Evolutionary conservation across 1,284 basidiomycete genomes (phyloP), one percentile per base, ranked within the genome.

Genomic region (Papiliotrema flavescens): DNA sequence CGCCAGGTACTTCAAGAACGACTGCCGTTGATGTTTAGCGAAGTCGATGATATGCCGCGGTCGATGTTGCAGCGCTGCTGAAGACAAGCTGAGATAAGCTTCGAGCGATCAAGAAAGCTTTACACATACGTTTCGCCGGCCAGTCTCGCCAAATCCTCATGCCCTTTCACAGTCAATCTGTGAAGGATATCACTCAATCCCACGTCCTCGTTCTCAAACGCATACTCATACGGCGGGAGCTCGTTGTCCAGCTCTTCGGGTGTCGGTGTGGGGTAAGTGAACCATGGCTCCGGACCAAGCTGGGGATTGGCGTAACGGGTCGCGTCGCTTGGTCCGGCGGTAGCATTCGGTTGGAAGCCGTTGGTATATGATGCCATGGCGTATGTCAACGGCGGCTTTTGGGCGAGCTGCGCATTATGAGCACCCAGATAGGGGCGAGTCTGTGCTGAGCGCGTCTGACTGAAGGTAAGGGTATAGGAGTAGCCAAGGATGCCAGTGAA

Each of bases 1-100:
- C 2, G 73, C 73, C 11, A 75, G 65, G 43, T 73, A 72, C 60
- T 75, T 75, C 17, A 75, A 60, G 15, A 70, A 54, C 1, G 69
- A 62, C 57, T 75, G 73, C 6, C 73, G 65, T 2, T 70, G 70
- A 3, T 60, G 54, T 52, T 68, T 70, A 26, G 73, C 71, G 45
- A 69, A 73, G 24, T 71, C 64, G 35, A 73, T 71, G 37, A 75
- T 64, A 36, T 63, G 67, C 49, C 64, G 63, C 47, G 71, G 69
- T 46, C 66, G 64, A 37, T 72, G 63, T 20, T 19, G 59, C 49
- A 14, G 66, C 64, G 13, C 68, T 45, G 26, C 64, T 62, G 49
- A 2, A 22, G 23, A 49, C 3, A 51, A 52, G 34, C 54, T 58
- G 40, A n/a, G 46, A 11, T 44, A 7, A 37, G 46, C 46, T 23